Evolutionary conservation across 768 basidiomycete genomes (phyloP), one percentile per base, ranked within the genome.

Genomic region (Lanmaoa rubissima): DNA sequence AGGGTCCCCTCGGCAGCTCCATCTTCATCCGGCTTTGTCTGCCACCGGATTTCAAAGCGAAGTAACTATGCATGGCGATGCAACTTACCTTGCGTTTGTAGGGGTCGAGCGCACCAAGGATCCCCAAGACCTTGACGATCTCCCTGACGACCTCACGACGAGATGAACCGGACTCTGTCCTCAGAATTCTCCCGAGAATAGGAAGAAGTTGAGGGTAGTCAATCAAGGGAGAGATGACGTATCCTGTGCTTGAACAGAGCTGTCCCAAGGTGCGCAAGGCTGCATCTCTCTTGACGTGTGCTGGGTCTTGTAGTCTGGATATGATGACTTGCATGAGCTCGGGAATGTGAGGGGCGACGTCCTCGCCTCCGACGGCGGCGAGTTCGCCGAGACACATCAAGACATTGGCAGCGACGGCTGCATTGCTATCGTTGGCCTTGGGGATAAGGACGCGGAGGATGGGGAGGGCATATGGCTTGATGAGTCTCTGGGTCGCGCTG

Each of bases 311-410:
- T 17, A 99, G 79, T 63, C 91, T 87, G 9, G 87, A 75, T 57
- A 98, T 87, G 67, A 98, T 90, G 44, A 97, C 86, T 48, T 86
- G 79, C 90, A 99, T 93, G 54, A 98, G 82, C 53, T 90, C 86
- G 1, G 88, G 83, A 21, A 98, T 88, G 63, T 93, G 85, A 6
- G 85, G 84, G 51, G 86, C 71, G 16, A 94, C 86, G 57, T 96
- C 95, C 68, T 98, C 95, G 42, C 94, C 97, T 11, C 92, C 94
- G 38, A 97, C 94, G 51, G 87, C 87, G 7, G 94, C 83, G 21
- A 99, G 80, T 72, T 98, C 95, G 24, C 97, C 97, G 4, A 98
- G 83, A 69, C 96, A 96, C 81, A 91, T 89, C 31, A 98, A 78
- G 54, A 98, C 90, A 61, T 94, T 88, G 2, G 96, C 90, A 0